Percentiles rank a stretch among this genome's conserved stretches.
Evolutionary conservation across 805 yeast species (phyloP).

Genomic region (Yamadazyma insecticola): DNA sequence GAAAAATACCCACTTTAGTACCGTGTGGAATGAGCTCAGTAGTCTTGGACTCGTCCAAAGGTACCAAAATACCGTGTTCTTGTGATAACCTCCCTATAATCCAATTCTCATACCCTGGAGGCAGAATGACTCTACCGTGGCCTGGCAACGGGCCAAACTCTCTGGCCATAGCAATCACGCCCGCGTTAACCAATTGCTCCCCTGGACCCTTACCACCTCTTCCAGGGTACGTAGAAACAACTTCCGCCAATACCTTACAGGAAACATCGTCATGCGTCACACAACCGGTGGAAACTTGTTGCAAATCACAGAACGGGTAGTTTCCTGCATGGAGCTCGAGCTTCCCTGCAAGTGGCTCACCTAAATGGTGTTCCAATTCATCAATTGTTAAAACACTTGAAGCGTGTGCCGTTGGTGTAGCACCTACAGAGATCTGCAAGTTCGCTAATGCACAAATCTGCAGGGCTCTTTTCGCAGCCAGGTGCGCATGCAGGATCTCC

Average conservation of each 20-base stretch:
- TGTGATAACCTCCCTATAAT: constrained; percentile 64
- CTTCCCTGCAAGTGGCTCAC: constrained; percentile 28
- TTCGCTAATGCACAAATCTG: constrained; percentile 29
- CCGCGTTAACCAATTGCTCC: constrained; percentile 65
- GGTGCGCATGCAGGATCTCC: constrained; percentile 54
- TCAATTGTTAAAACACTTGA: constrained; percentile 25
- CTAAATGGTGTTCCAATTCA: constrained; percentile 18
- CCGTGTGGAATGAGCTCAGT: constrained; percentile 46
- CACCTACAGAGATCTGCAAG: constrained; percentile 66
- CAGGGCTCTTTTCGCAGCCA: constrained; percentile 43
- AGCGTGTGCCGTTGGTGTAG: constrained; percentile 76
- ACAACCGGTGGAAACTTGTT: constrained; percentile 70
- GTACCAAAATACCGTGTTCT: constrained; percentile 73
- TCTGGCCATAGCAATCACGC: constrained; percentile 64
- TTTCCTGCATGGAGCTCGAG: constrained; percentile 82
- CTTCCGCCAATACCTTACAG: constrained; percentile 53
- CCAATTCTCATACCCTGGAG: constrained; percentile 51
- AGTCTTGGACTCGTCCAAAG: constrained; percentile 29
- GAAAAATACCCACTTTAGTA: constrained; percentile 49
- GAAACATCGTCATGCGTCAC: constrained; percentile 62
- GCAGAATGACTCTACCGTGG: constrained; percentile 44
- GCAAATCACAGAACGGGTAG: constrained; percentile 68
- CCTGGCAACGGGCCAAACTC: constrained; percentile 63
- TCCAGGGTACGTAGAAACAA: constrained; percentile 49
- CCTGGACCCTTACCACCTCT: constrained; percentile 51